Base-by-base conservation (phyloP, 139 green algal species). In the Spirogloea muscicola region DNA sequence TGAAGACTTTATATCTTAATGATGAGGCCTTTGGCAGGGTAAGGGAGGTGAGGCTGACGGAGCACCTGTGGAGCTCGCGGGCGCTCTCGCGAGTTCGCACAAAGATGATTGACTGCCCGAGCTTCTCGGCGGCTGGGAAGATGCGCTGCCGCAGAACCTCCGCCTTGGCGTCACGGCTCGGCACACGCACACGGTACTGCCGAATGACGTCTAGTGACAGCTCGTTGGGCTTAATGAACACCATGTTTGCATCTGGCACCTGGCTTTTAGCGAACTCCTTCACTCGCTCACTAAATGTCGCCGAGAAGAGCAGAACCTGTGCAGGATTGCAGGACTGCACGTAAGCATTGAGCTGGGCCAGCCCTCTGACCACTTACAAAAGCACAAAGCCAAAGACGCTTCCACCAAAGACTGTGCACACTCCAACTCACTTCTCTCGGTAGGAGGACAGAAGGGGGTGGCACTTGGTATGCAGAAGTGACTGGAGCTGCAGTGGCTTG, bases 31-130 rank as follows among this genome's bases (percentile, higher is more conserved):
- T n/a, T n/a, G n/a, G n/a, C n/a, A n/a, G n/a, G n/a, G n/a, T n/a
- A n/a, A n/a, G n/a, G n/a, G n/a, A n/a, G n/a, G n/a, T n/a, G n/a
- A n/a, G n/a, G n/a, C n/a, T n/a, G n/a, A n/a, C n/a, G n/a, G n/a
- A n/a, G 1, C 10, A 63, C 64, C 64, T 66, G 68, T 77, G 68
- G 9, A 88, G 63, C 25, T 69, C 38, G 7, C 75, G 52, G 3
- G 68, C 74, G 4, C 27, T 72, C n/a, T 84, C 78, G 21, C 79
- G 61, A 49, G 82, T 86, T 21, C 89, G 79, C 55, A 96, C 91
- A 81, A 99, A 99, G 71, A 98, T 97, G 82, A 99, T 98, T 34
- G 92, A 97, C 83, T 99, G 94, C 0, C 94, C 94, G 55, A 99
- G 85, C 64, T 93, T 94, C 75, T 98, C 92, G 72, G 89, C 95